Conservation (phyloP, 495 filamentous ascomycete genomes). For the Aspergillus bridgeri region DNA sequence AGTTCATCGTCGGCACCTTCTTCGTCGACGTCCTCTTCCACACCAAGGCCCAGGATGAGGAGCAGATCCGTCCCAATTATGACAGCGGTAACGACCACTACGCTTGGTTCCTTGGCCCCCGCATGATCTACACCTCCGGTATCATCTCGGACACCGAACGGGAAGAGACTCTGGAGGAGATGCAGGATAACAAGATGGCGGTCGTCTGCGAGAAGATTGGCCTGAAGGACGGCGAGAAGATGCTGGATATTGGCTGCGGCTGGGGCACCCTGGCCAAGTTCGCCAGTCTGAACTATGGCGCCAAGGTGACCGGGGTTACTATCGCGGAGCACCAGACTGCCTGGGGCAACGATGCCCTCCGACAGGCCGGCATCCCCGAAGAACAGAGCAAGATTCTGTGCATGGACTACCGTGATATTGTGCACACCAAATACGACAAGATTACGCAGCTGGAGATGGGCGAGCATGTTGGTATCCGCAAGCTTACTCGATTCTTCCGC, state of each 20-base stretch:
- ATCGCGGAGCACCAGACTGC: conserved; percentile 80
- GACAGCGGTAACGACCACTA: conserved; percentile 89
- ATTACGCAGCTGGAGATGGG: conserved; percentile 90
- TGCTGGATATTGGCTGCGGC: conserved; percentile 84
- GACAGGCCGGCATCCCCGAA: conserved; percentile 46
- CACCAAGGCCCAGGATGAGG: conserved; percentile 76
- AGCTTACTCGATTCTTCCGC: conserved; percentile 63
- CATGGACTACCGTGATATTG: conserved; percentile 74
- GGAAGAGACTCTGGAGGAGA: conserved; percentile 77
- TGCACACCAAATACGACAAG: conserved; percentile 69
- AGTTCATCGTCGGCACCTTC: conserved; percentile 67
- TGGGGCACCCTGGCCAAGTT: conserved; percentile 84
- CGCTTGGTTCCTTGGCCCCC: conserved; percentile 82
- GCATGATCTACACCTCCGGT: conserved; percentile 88
- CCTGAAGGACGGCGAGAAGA: conserved; percentile 62
- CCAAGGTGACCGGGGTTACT: conserved; percentile 73
- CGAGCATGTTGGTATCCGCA: conserved; percentile 81
- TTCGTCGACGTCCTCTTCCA: conserved; percentile 77
- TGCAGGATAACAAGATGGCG: conserved; percentile 87
- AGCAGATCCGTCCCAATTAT: conserved; percentile 84
- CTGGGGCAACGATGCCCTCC: conserved; percentile 61
- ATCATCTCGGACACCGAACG: conserved; percentile 71
- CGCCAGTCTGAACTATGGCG: conserved; percentile 74
- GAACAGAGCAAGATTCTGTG: conserved; percentile 56
- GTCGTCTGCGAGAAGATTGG: conserved; percentile 83